Base-by-base conservation (phyloP, 176 grass and related monocot species). In the barley (Hordeum vulgare) region DNA sequence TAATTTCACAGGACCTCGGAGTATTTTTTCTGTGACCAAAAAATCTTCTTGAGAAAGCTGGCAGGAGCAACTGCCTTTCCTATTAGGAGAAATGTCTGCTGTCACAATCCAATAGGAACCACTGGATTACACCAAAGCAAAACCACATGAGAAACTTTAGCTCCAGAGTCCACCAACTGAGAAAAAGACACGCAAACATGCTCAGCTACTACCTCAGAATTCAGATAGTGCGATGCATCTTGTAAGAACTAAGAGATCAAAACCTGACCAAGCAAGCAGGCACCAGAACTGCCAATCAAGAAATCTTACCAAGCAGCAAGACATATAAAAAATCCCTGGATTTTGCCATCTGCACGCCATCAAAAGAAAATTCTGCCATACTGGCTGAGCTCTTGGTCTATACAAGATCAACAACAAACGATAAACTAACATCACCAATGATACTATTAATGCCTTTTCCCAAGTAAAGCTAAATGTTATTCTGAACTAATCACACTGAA, bases 91-190 rank as follows among this genome's bases (percentile, higher is more conserved):
- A 42, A 11, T 71, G 12, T 26, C 36, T 73, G 7, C 4, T 73
- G 60, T 74, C 42, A 58, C 47, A 76, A 25, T 54, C 29, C 8
- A 68, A 15, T 25, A 76, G 9, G 41, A 35, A 89, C 69, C 76
- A 71, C 37, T 71, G 13, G 31, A 82, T 28, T 64, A 75, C 77
- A 82, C 5, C 23, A 76, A 69, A 76, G 18, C 56, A 54, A 84
- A 18, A 45, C 0, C 34, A 80, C 10, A 29, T 8, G 27, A 20
- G 61, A 75, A 76, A 26, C 13, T 58, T 82, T 73, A 73, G 21
- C 51, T 68, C 40, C 54, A 37, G 41, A 80, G 14, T 53, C 26
- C 44, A 74, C 26, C 83, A 71, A 81, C 71, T 10, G 67, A 70
- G 61, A 89, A 85, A 66, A 75, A 2, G 36, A 75, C 74, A 41